Base-by-base conservation (phyloP, 306 rosid species). In the Lathyrus tuberosus region DNA sequence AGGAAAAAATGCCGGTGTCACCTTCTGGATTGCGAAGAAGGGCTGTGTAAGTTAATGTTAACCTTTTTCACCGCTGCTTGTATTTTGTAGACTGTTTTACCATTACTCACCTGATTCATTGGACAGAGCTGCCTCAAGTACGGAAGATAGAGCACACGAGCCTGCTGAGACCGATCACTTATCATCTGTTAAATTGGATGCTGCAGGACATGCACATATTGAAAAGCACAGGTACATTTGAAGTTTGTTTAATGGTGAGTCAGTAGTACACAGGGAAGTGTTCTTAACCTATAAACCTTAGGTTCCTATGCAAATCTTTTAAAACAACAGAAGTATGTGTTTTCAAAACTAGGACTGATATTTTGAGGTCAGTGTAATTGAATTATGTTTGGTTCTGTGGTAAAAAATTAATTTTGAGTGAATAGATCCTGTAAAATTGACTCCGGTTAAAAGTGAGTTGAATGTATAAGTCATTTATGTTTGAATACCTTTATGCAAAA, bases 1-100 rank as follows among this genome's bases (percentile, higher is more conserved):
- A 82, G 76, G 83, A 24, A 66, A 81, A 80, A 72, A 72, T 10
- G 66, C 84, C 61, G 48, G 26, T 59, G 22, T 80, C 80, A 42
- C 81, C 79, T 75, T 86, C 87, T 9, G 87, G 95, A 56, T 79
- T 88, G 64, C 86, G 99, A 82, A 88, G 95, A 78, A 87, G 96
- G 80, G 74, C 84, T 38, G 87, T 80, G 89, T 92, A 86, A 80
- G 87, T 70, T 60, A 22, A 47, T 40, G 54, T 67, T 73, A 57
- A 54, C 38, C 76, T 58, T 47, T 51, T 31, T 15, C 15, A 46
- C 62, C 26, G 68, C 73, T 66, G 16, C 61, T 26, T 67, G 15
- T 33, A 54, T 70, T 59, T 49, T 65, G 61, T 76, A 17, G 71
- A 57, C 60, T 79, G 70, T 42, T 82, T 64, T 67, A 46, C 28